Base-by-base conservation (phyloP, 2,329 filamentous ascomycete genomes). In the Dryadomyces sulphureus region DNA sequence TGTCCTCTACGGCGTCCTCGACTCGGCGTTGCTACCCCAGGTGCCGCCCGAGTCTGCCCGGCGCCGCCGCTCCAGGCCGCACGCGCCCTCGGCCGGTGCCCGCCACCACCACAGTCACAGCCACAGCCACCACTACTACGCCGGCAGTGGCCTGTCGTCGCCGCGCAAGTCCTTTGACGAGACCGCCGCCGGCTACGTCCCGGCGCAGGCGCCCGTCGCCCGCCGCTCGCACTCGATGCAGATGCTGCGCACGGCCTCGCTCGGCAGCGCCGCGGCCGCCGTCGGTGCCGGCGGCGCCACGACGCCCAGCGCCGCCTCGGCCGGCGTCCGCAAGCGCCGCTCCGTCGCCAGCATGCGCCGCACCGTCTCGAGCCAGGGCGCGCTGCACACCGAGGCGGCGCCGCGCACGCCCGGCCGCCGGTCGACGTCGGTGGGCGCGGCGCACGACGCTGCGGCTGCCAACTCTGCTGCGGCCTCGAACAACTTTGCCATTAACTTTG, bases 401-500 rank as follows among this genome's bases (percentile, higher is more conserved):
- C 36, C 41, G 27, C n/a, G 19, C 14, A 45, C 24, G 32, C 19
- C 45, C 27, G 19, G 27, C 19, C 17, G 32, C 16, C 42, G 27
- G 27, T 19, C 17, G 24, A 19, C 20, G 20, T 32, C 27, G 27
- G 27, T 32, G 27, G 27, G 27, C 16, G 21, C 34, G 6, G 55
- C 27, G 7, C 27, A 14, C 27, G 27, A 60, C 3, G 45, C 53
- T 9, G 40, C 17, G n/a, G n/a, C 20, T 8, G 5, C 38, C 14
- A 12, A 6, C n/a, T 36, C 36, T 17, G 36, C 19, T 4, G 20
- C 11, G 5, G 19, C 9, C 11, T 9, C 9, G 8, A 38, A 21
- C 36, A 38, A 56, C 3, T 65, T 75, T 32, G 11, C 27, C 6
- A 14, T 32, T 8, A 73, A 75, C 11, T 96, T 96, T 58, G 85